phyloP scores from a whole-genome alignment of 2,329 filamentous ascomycete genomes.

The Fusarium torulosum region DNA sequence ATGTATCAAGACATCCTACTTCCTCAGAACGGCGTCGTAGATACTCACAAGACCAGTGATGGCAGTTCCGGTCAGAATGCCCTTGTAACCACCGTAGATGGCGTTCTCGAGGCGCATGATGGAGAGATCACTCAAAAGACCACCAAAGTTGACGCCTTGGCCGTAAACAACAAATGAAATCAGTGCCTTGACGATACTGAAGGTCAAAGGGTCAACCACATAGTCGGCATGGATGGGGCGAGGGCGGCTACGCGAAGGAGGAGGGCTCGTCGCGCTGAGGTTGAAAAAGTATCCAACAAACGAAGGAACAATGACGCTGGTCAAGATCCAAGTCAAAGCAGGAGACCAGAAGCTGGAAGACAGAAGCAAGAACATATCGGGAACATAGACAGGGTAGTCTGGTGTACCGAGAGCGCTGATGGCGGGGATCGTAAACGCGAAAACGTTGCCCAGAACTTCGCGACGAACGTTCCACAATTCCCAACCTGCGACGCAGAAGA shows the following conservation, averaged over 20 bases:
- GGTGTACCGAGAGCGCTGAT: constrained; percentile 66
- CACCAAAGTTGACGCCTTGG: constrained; percentile 72
- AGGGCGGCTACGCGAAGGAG: constrained; percentile 58
- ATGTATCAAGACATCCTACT: constrained; percentile 58
- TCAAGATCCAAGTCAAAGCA: constrained; percentile 79
- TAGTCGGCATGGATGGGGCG: constrained; percentile 61
- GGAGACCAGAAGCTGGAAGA: constrained; percentile 87
- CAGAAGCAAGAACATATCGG: constrained; percentile 84
- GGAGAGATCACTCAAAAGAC: constrained; percentile 69
- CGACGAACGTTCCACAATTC: constrained; percentile 78
- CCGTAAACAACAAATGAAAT: constrained; percentile 84
- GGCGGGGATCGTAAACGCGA: constrained; percentile 79
- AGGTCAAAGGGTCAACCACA: constrained; percentile 85
- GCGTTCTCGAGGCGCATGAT: constrained; percentile 74
- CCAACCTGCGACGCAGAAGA: constrained; percentile 74
- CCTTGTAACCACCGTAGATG: constrained; percentile 78
- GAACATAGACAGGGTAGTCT: constrained; percentile 74
- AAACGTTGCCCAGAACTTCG: constrained; percentile 77
- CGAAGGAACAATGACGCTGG: constrained; percentile 77
- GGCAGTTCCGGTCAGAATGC: constrained; percentile 74
- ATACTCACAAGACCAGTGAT: constrained; percentile 77
- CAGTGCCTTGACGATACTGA: constrained; percentile 89
- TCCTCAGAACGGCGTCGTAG: constrained; percentile 83
- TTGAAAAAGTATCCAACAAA: constrained; percentile 91
- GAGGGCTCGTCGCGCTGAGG: constrained; percentile 69